Evolutionary conservation across 495 filamentous ascomycete species (phyloP), one percentile per base, ranked within the genome.

Genomic region (Podospora conica): DNA sequence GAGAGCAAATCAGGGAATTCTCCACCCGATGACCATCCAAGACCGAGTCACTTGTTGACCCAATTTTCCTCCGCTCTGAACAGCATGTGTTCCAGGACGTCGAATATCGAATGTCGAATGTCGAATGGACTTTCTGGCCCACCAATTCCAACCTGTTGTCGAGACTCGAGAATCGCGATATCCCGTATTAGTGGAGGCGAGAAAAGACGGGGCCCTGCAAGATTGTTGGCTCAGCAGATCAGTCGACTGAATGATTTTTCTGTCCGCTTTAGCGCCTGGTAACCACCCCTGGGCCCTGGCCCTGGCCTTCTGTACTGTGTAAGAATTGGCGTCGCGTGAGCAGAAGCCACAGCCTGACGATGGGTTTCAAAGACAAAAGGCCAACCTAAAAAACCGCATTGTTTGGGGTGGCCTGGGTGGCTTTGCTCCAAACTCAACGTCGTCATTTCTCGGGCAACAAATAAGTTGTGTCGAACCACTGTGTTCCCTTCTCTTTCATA

Each of bases 271-370:
- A 73, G 71, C 71, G 69, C 68, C 61, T 60, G 57, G 61, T n/a
- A 48, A 48, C 40, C 40, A 8, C 68, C 65, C 66, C 62, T 23
- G 60, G 66, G 54, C 64, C 53, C 64, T 53, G 60, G n/a, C n/a
- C n/a, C n/a, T n/a, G n/a, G n/a, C n/a, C n/a, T n/a, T n/a, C n/a
- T n/a, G n/a, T n/a, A n/a, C n/a, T n/a, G n/a, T n/a, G n/a, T n/a
- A n/a, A n/a, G 67, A 73, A 73, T 63, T 66, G 65, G 65, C 69
- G 15, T 40, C 33, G 67, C 68, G 69, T 73, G 71, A 73, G 66
- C 69, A 68, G 55, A 55, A 31, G 64, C 62, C 70, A 66, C 71
- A 66, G 61, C 58, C 56, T 62, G 67, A 63, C 65, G 65, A 63
- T 64, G 65, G 66, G 40, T 63, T 57, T 63, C 40, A 25, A 55